Base-by-base conservation (phyloP, 805 yeast species). In the Metschnikowia dekortorum region DNA sequence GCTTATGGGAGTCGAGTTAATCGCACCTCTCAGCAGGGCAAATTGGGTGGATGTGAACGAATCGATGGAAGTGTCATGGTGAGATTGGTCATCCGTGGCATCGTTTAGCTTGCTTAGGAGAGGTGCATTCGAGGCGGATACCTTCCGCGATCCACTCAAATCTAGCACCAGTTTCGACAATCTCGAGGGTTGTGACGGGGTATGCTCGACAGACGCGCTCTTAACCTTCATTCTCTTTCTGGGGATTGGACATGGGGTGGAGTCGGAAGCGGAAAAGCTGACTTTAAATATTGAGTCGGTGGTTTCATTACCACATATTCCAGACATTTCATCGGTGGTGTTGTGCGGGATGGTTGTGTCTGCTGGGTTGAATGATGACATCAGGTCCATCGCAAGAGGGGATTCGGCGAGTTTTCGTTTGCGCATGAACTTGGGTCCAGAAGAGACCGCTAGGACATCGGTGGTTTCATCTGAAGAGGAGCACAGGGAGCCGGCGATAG, bases 191-290 rank as follows among this genome's bases (percentile, higher is more conserved):
- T 54, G 56, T n/a, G 65, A 57, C 3, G 67, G 64, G 8, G 65
- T 62, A 8, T 47, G 49, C 2, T 59, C 56, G 18, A 52, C 49
- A 10, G 38, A 39, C n/a, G 47, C 31, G 37, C 53, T 39, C 48
- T 65, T 67, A 44, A 66, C 62, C 53, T 63, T 65, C 35, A 69
- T 51, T 48, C 61, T 66, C 58, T 71, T 73, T n/a, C 74, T 58
- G 6, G 76, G 74, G 2, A 63, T 55, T 2, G 78, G 78, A 51
- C 78, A 73, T 9, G 78, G 78, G 3, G 78, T 73, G 9, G 75
- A 69, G 57, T 73, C 74, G 14, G 71, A 65, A n/a, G 60, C 62
- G 28, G 69, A 63, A 40, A 67, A 66, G 50, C 70, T 65, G 33
- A 58, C 38, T 47, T 61, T 64, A 53, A 56, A 52, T 39, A 57